Conservation (phyloP, 768 basidiomycete genomes). For the Tricholoma furcatifolium region DNA sequence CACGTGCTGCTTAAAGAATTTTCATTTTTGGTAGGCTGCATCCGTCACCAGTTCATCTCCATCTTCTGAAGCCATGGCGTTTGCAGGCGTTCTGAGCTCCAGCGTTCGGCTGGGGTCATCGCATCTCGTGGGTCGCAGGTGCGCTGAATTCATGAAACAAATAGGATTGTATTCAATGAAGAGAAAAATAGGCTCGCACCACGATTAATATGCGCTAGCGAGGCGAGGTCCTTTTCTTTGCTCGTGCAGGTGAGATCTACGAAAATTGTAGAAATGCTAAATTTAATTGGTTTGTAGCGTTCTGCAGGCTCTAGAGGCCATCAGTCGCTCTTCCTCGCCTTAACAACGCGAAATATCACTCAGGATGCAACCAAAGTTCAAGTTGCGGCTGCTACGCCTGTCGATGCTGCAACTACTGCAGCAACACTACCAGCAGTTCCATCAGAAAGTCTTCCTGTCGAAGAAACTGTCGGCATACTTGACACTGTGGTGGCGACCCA, state of each 20-base stretch:
- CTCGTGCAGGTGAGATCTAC: conserved; percentile 18
- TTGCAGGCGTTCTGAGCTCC: conserved; percentile 16
- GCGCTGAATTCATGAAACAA: not conserved
- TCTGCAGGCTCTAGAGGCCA: conserved; percentile 10
- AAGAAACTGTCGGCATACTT: no score
- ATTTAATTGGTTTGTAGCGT: conserved; percentile 12
- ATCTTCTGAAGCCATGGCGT: conserved; percentile 12
- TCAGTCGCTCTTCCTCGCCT: conserved; percentile 5
- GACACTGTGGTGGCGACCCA: conserved; percentile 21
- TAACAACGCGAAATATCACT: conserved; percentile 15
- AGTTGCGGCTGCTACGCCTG: conserved; percentile 5
- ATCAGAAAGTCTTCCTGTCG: not conserved
- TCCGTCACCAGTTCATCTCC: not conserved
- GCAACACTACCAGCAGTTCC: not conserved
- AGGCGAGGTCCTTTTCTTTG: conserved; percentile 19
- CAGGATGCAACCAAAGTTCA: conserved; percentile 17
- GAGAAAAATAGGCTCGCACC: conserved; percentile 10
- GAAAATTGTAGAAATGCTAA: conserved; percentile 3
- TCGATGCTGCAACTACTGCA: conserved; percentile 1
- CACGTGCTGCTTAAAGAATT: conserved; percentile 13
- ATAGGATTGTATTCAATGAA: not conserved
- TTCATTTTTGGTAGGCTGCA: not conserved
- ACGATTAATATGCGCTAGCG: conserved; percentile 10
- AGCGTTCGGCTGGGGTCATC: conserved; percentile 10
- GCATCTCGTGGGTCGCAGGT: conserved; percentile 16